phyloP scores from a whole-genome alignment of 495 filamentous ascomycete species.

The Podospora sp. region DNA sequence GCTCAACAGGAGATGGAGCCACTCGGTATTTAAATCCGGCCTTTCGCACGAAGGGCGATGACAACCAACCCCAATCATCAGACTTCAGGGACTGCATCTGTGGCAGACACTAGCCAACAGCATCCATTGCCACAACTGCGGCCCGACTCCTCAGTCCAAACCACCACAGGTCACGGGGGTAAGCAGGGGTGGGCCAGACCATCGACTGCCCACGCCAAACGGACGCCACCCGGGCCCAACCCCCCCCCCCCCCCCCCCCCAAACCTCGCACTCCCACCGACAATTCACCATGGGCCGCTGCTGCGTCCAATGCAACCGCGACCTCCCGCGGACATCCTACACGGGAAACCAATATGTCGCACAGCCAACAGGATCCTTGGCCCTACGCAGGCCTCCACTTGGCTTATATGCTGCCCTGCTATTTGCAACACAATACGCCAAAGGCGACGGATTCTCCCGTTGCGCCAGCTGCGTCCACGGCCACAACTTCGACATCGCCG shows the following conservation, averaged over 20 bases:
- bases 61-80: neutral
- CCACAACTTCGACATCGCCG: constrained; percentile 16
- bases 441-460: constrained; percentile 29
- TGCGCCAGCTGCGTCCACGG: constrained; percentile 35
- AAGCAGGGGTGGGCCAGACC: neutral
- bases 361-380: too few species aligned
- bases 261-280: too few species aligned
- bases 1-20: too few species aligned
- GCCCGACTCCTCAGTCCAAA: neutral
- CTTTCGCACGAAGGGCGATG: neutral
- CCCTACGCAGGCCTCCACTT: too few species aligned
- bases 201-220: neutral
- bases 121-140: neutral
- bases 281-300: constrained; percentile 20
- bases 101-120: neutral
- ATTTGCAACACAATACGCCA: too few species aligned
- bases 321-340: constrained; percentile 31
- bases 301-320: constrained; percentile 28
- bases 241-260: too few species aligned
- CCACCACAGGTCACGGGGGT: neutral
- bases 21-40: too few species aligned
- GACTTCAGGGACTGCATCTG: neutral
- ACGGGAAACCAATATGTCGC: constrained; percentile 31
- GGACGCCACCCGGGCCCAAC: too few species aligned
- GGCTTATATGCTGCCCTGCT: too few species aligned